These are phyloP conservation scores for Athelia psychrophila DNA, from an alignment of 1,284 basidiomycete genomes.

Conservation along the genomic window DNA sequence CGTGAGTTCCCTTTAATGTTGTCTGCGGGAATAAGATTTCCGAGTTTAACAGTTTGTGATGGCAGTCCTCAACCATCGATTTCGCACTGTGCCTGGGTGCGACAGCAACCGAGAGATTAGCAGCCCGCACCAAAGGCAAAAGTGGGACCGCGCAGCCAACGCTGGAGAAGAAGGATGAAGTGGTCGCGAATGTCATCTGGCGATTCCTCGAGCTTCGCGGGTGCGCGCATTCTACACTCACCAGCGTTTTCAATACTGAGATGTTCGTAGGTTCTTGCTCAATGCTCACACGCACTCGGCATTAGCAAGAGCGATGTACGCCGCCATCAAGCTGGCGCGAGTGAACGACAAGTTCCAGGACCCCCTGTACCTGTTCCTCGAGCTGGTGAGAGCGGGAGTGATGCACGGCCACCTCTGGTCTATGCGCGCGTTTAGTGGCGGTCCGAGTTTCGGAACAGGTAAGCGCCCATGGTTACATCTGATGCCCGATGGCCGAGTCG, in stretches of 20 bases:
- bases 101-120: slow-evolving; percentile 76
- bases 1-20: slow-evolving; percentile 66
- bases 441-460: slow-evolving; percentile 92
- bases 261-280: slow-evolving; percentile 67
- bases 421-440: slow-evolving; percentile 86
- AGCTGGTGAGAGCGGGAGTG: slow-evolving; percentile 91
- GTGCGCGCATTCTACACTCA: slow-evolving; percentile 38
- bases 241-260: slow-evolving; percentile 6
- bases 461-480: slow-evolving; percentile 28
- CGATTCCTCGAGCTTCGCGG: slow-evolving; percentile 95
- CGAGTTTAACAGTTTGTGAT: neutral
- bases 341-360: slow-evolving; percentile 99
- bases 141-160: slow-evolving; percentile 37
- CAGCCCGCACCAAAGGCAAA: slow-evolving; percentile 71
- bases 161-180: slow-evolving; percentile 97
- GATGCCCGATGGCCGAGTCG: slow-evolving; percentile 10
- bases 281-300: slow-evolving; percentile 89
- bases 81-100: slow-evolving; percentile 94
- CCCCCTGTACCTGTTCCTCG: slow-evolving; percentile 88
- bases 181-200: slow-evolving; percentile 98
- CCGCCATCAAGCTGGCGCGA: slow-evolving; percentile 72
- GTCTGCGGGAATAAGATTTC: neutral
- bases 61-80: slow-evolving; percentile 93
- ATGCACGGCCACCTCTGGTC: slow-evolving; percentile 95
- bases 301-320: slow-evolving; percentile 88